These are phyloP conservation scores for Orbilia oligospora DNA, from an alignment of 2,329 filamentous ascomycete species.

Conservation along the genomic window DNA sequence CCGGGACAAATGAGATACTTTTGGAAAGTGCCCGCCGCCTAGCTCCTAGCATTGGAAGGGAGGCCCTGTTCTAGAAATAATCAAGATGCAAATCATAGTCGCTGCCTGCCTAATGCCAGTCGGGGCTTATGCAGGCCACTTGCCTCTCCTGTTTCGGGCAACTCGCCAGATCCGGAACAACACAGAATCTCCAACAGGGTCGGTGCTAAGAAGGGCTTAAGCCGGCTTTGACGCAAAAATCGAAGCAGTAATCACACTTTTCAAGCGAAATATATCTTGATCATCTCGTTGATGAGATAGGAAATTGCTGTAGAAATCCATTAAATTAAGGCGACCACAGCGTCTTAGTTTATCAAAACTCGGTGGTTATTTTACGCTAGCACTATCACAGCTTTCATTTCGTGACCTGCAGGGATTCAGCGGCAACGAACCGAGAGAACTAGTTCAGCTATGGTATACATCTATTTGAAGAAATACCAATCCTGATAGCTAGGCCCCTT, in stretches of 20 bases:
- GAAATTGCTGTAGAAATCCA: too few relatives aligned
- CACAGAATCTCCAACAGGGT: slow-evolving; percentile 11
- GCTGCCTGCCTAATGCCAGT: slow-evolving; percentile 19
- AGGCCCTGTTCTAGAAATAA: slow-evolving; percentile 8
- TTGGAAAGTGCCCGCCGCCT: slow-evolving; percentile 18
- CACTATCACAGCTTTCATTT: too few relatives aligned
- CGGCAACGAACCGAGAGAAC: too few relatives aligned
- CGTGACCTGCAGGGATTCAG: too few relatives aligned
- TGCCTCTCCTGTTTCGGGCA: slow-evolving; percentile 21
- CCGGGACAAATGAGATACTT: background rate
- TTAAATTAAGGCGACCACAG: too few relatives aligned
- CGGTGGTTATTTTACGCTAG: too few relatives aligned
- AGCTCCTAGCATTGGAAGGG: slow-evolving; percentile 14
- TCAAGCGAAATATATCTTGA: background rate
- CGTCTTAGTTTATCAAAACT: too few relatives aligned
- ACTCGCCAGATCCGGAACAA: slow-evolving; percentile 16
- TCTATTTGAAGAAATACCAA: too few relatives aligned
- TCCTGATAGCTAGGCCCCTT: too few relatives aligned
- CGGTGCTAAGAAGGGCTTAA: background rate
- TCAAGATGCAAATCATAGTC: slow-evolving; percentile 11
- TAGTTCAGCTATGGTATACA: too few relatives aligned
- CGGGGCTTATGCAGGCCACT: background rate
- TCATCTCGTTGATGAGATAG: too few relatives aligned
- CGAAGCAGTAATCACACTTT: background rate
- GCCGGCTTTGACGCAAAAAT: background rate